phyloP scores from a whole-genome alignment of 2,329 filamentous ascomycete species.

The Aspergillus viridinutans region DNA sequence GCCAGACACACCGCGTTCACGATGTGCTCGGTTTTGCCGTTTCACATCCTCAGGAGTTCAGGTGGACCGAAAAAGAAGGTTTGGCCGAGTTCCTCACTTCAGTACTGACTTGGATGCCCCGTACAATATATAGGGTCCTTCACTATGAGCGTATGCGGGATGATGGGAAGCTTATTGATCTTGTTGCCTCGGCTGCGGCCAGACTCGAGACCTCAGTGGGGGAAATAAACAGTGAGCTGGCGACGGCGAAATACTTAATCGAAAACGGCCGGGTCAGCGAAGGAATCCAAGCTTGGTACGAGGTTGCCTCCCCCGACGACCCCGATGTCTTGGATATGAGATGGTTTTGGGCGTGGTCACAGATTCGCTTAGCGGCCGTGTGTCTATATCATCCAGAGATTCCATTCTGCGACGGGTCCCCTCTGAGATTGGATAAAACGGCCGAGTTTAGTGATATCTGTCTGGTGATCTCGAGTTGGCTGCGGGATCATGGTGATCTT shows the following conservation, averaged over 20 bases:
- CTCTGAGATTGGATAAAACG: neutral
- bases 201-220: neutral
- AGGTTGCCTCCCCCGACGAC: neutral
- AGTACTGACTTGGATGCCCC: neutral
- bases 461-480: slow-evolving; percentile 2
- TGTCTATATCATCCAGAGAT: neutral
- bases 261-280: neutral
- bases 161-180: neutral
- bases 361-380: neutral
- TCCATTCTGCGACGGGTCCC: neutral
- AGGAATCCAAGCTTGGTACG: neutral
- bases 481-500: neutral
- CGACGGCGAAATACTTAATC: neutral
- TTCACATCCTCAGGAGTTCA: neutral
- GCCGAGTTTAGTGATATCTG: neutral
- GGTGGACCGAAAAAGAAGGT: neutral
- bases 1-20: neutral
- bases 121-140: neutral
- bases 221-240: neutral
- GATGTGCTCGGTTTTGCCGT: neutral
- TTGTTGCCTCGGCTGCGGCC: neutral
- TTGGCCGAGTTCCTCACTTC: neutral
- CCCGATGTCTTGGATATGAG: neutral
- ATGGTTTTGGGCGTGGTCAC: neutral
- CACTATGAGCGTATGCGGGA: neutral